phyloP scores from a whole-genome alignment of 129 eudicot species.

The Dittrichia graveolens region DNA sequence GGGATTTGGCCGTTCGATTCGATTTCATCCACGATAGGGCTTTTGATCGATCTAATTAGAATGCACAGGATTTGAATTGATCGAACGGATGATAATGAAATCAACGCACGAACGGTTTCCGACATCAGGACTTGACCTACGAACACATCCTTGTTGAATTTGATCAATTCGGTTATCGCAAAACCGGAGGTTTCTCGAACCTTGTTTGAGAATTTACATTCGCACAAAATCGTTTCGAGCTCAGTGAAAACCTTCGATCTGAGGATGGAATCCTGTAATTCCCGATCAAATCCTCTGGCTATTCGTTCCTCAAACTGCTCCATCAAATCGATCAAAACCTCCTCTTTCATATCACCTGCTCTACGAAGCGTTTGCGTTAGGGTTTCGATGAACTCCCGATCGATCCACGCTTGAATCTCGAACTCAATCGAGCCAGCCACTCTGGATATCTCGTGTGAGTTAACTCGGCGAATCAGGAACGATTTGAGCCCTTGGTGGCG shows the following conservation, averaged over 20 bases:
- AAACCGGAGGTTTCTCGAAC: constrained; percentile 58
- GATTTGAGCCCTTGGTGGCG: constrained; percentile 45
- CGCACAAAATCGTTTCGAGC: constrained; percentile 53
- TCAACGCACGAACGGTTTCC: constrained; percentile 41
- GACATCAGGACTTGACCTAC: constrained; percentile 69
- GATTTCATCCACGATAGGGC: constrained; percentile 77
- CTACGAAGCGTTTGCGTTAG: constrained; percentile 41
- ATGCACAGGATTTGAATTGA: constrained; percentile 43
- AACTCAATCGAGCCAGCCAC: constrained; percentile 64
- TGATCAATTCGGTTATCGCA: constrained; percentile 55
- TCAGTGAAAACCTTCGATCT: constrained; percentile 50
- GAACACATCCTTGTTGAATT: constrained; percentile 77
- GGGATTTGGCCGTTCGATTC: constrained; percentile 54
- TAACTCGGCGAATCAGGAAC: constrained; percentile 52
- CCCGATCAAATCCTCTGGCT: constrained; percentile 57
- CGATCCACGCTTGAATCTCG: constrained; percentile 80
- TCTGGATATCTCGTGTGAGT: constrained; percentile 60
- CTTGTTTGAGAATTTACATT: constrained; percentile 23
- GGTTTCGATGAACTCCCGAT: constrained; percentile 53
- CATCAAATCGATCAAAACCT: constrained; percentile 29
- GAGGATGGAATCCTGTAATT: constrained; percentile 63
- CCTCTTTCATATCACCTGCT: constrained; percentile 26
- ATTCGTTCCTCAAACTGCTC: constrained; percentile 45
- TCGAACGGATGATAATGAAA: constrained; percentile 43
- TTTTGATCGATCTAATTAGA: constrained; percentile 62